Base-by-base conservation (phyloP, 2,329 filamentous ascomycete species). In the Phaeosphaeriaceae sp. region DNA sequence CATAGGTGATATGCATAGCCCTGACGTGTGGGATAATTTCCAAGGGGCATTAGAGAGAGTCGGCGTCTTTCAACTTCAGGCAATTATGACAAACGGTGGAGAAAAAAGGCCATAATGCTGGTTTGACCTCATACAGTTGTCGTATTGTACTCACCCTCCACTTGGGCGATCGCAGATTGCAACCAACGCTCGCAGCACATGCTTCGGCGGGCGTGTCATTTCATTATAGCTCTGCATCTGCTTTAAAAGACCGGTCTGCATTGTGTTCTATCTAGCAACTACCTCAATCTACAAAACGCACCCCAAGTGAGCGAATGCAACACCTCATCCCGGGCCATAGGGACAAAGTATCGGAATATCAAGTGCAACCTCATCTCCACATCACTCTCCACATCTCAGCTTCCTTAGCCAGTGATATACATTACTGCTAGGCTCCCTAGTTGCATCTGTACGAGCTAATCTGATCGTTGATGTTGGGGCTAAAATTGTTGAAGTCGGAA, bases 361-460 rank as follows among this genome's bases (percentile, higher is more conserved):
- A 17, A 40, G 35, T 40, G 35, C 35, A 13, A 40, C 17, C 4
- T 17, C 35, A 40, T n/a, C 35, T 17, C 15, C 17, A 40, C 15
- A 3, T 15, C 35, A 40, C 35, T 8, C 13, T 3, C 35, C 15
- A n/a, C 11, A n/a, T 6, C 3, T n/a, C 15, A n/a, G 35, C 35
- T n/a, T 8, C 35, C 15, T 17, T 3, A 17, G 26, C 17, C 8
- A 3, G 5, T 3, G 8, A n/a, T 40, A 40, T n/a, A n/a, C 15
- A 3, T n/a, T n/a, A n/a, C 17, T 17, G 13, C 15, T 40, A 3
- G 3, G 15, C 35, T n/a, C 30, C 5, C 19, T 49, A 56, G 44
- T 56, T 52, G 42, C 55, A 57, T 30, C 55, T 57, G 22, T 52
- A 57, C 10, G 49, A 57, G 55, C 55, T 57, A 23, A 52, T 52